Evolutionary conservation across 2,329 filamentous ascomycete species (phyloP), one percentile per base, ranked within the genome.

Genomic region (Calonectria ilicicola): DNA sequence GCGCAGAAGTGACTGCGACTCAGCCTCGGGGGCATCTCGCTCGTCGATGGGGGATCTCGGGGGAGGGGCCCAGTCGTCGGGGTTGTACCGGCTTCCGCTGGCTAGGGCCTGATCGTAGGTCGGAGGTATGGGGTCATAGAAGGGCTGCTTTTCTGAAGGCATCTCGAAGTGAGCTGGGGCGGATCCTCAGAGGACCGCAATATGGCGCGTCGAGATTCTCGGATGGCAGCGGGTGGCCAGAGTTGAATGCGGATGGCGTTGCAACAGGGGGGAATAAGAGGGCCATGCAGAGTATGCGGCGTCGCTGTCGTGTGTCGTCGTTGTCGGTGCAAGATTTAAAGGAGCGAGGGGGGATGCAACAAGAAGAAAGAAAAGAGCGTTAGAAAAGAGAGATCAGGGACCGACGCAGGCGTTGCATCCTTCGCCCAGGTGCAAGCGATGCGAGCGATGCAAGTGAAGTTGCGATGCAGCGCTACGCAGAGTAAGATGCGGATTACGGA

Each of bases 1-100:
- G 66, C 87, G 88, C 47, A 98, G 88, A 29, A 98, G 90, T 7
- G 93, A 94, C 84, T 95, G 93, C 83, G 93, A 90, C 84, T 98
- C 95, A 67, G 91, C 90, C 81, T 95, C 91, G 83, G 92, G 89
- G 81, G 91, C 91, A 80, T 90, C 87, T 83, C 93, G 90, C 80
- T 91, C 88, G 80, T 90, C 88, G 79, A 78, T 74, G 32, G 81
- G 79, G 32, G 82, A 83, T 63, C 82, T 78, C 64, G 78, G 78
- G 58, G 77, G 75, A 42, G 77, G 73, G 29, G 78, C 73, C 82
- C 82, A 83, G 58, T 79, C 77, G 62, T 79, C 76, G 46, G 78
- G 76, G 38, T 81, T 77, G 72, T 81, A 81, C n/a, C 76, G 81
- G 66, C 83, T 84, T 67, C 81, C 75, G 62, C 78, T 80, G 49